phyloP scores from a whole-genome alignment of 2,329 filamentous ascomycete genomes.

The Diplodia sapinea region DNA sequence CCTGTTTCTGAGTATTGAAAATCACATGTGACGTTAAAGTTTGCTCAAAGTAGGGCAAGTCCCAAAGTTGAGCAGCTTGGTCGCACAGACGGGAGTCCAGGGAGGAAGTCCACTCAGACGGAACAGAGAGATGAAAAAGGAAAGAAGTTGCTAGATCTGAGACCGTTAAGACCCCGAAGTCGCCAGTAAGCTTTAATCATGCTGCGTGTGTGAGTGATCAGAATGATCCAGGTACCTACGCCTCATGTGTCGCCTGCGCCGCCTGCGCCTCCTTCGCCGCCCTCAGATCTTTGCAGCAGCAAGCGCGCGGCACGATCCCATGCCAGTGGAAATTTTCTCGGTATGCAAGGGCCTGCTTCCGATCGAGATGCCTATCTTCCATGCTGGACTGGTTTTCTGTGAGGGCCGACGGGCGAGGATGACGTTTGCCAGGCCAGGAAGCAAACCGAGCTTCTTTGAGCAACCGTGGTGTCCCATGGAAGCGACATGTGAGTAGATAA shows the following conservation, averaged over 20 bases:
- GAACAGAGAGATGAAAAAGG: not conserved
- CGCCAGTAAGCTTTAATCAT: conserved; percentile 15
- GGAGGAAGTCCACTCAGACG: not conserved
- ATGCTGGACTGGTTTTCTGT: not conserved
- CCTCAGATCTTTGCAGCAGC: not conserved
- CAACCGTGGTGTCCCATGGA: not conserved
- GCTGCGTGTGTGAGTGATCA: not conserved
- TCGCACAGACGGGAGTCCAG: not conserved
- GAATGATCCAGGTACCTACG: conserved; percentile 3
- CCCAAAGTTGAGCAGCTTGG: not conserved
- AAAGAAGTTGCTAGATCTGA: not conserved
- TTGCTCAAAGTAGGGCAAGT: not conserved
- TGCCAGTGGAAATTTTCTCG: not conserved
- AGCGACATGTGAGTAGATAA: not conserved
- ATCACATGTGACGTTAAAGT: conserved; percentile 11
- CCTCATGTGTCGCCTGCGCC: not conserved
- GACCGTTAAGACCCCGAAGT: not conserved
- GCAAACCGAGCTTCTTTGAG: conserved; percentile 2
- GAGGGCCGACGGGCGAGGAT: not conserved
- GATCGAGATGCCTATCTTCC: conserved; percentile 17
- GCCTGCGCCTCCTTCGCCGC: conserved; percentile 7
- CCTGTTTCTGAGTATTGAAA: not conserved
- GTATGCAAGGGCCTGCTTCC: conserved; percentile 16
- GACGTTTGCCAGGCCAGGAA: conserved; percentile 9
- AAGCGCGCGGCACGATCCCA: conserved; percentile 10